Percentiles rank a stretch among this genome's conserved stretches.
Evolutionary conservation across 352 stramenopile species (phyloP).

Genomic region (Phytophthora podocarpi): DNA sequence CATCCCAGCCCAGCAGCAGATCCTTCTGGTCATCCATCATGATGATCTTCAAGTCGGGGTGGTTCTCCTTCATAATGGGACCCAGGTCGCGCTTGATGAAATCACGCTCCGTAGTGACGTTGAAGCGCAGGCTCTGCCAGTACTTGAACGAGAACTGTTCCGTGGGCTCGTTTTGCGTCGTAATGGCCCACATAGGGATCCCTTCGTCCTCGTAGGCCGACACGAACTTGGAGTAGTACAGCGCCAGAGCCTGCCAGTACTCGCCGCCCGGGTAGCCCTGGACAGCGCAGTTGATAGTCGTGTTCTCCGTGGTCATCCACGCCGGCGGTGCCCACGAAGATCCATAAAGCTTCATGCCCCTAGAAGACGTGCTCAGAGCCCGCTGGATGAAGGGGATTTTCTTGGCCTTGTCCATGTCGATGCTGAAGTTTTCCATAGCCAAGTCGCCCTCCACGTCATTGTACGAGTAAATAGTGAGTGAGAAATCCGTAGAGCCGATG

Average conservation of each 20-base stretch:
- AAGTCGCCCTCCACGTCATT: slow-evolving; percentile 75
- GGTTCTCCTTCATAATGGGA: slow-evolving; percentile 71
- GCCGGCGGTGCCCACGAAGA: slow-evolving; percentile 83
- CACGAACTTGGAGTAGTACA: slow-evolving; percentile 94
- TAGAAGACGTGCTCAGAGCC: slow-evolving; percentile 43
- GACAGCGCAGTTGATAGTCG: slow-evolving; percentile 59
- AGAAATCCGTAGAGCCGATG: slow-evolving; percentile 90
- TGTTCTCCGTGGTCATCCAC: slow-evolving; percentile 93
- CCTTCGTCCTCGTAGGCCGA: slow-evolving; percentile 88
- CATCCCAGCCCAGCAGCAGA: slow-evolving; percentile 72
- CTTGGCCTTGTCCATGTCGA: slow-evolving; percentile 77
- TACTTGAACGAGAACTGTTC: no score
- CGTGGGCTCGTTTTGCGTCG: slow-evolving; percentile 92
- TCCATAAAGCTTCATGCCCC: slow-evolving; percentile 75
- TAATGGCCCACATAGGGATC: slow-evolving; percentile 88
- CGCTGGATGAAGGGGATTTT: slow-evolving; percentile 70
- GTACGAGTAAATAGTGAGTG: slow-evolving; percentile 76
- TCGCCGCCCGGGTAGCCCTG: slow-evolving; percentile 56
- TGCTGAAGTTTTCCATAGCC: slow-evolving; percentile 80
- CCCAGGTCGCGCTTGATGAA: slow-evolving; percentile 87
- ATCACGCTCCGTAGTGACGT: slow-evolving; percentile 56
- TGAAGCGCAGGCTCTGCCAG: slow-evolving; percentile 74
- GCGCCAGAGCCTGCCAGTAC: slow-evolving; percentile 49
- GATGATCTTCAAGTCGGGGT: slow-evolving; percentile 87
- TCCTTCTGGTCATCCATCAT: slow-evolving; percentile 93